Evolutionary conservation across 441 rosid species (phyloP), one percentile per base, ranked within the genome.

Genomic region (Euphorbia corollata): DNA sequence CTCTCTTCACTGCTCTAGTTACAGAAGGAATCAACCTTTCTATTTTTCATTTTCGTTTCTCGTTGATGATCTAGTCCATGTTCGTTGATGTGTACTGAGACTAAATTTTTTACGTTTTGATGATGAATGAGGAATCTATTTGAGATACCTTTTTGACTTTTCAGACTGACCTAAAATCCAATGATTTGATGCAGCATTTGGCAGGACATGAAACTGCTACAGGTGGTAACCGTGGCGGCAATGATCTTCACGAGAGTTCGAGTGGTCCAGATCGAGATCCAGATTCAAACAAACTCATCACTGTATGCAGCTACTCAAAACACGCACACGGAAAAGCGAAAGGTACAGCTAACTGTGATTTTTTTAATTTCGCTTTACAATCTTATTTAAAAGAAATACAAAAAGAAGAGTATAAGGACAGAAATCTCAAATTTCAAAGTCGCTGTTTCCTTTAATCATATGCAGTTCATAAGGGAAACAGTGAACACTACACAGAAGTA

Each of bases 251-350:
- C 23, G 93, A 84, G 65, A 78, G 69, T 68, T 81, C 71, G 63
- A 79, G 86, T 61, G 83, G 93, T 85, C 81, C 82, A 71, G 78
- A 77, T 80, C 88, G 73, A 77, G 87, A 87, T 83, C 80, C 69
- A 79, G 88, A 81, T 82, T 87, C 87, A 75, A 86, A 83, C 83
- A 83, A 84, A 78, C 77, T 72, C 53, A 72, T 72, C 4, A 69
- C 81, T 75, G 83, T 71, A 60, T 75, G 51, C 59, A 64, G 38
- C 70, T 74, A 76, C 68, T 79, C 82, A 73, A 68, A 24, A 6
- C 65, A 54, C n/a, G n/a, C 58, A 68, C 68, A 18, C 47, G 84
- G 80, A 71, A 89, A 84, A 68, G 86, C 71, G 62, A 86, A 85
- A 86, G 95, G 94, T 89, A 60, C 74, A 70, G 58, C 27, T 61